Conservation (phyloP, 169 alveolate species). For the Plasmodium vivax region DNA sequence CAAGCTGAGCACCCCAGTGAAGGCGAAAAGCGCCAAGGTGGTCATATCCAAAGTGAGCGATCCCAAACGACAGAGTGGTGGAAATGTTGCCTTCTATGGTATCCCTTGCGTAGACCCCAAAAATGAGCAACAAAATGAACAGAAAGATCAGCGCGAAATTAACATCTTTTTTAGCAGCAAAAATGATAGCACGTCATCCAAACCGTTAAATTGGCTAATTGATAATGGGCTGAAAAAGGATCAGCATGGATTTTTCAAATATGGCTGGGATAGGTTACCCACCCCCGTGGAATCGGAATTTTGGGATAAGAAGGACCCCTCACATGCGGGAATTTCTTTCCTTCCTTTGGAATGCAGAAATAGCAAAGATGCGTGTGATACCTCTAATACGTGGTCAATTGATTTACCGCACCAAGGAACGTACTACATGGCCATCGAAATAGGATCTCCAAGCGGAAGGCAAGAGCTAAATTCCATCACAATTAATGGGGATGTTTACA, state of each 20-base stretch:
- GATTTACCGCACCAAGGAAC: constrained; percentile 61
- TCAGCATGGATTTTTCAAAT: constrained; percentile 48
- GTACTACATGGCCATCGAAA: constrained; percentile 60
- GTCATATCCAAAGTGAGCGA: constrained; percentile 71
- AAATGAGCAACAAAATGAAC: constrained; percentile 18
- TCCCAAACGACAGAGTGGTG: constrained; percentile 53
- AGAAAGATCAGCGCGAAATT: constrained; percentile 61
- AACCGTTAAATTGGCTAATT: constrained; percentile 59
- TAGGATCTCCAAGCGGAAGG: constrained; percentile 74
- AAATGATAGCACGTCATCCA: constrained; percentile 20
- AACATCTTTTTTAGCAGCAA: constrained; percentile 66
- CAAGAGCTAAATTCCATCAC: constrained; percentile 68
- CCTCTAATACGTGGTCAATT: constrained; percentile 73
- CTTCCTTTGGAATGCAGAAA: constrained; percentile 49
- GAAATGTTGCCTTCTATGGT: constrained; percentile 61
- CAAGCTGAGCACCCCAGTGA: constrained; percentile 44
- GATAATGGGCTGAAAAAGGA: constrained; percentile 70
- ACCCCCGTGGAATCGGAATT: constrained; percentile 37
- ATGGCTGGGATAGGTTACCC: constrained; percentile 72
- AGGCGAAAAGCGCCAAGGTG: constrained; percentile 57
- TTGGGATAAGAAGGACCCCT: constrained; percentile 35
- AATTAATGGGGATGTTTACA: constrained; percentile 56
- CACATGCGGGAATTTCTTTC: constrained; percentile 72
- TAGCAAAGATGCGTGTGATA: constrained; percentile 33
- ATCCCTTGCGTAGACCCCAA: constrained; percentile 44